Evolutionary conservation across 148 eudicot genomes (phyloP).

Genomic region (Vaccinium corymbosum): DNA sequence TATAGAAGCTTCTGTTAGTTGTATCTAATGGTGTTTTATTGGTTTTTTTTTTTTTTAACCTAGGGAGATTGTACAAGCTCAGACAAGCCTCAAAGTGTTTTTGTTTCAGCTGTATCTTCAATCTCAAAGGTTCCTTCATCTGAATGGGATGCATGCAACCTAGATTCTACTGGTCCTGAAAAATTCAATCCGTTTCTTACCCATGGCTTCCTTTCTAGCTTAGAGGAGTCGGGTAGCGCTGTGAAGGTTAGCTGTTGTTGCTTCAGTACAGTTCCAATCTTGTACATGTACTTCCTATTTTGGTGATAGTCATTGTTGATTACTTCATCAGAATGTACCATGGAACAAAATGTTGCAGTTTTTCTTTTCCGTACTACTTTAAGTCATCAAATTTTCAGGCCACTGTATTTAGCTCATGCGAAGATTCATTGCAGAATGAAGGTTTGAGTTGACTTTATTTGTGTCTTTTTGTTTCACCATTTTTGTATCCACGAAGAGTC

Average conservation of each 20-base stretch:
- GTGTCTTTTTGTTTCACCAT: not conserved
- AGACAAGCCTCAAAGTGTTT: constrained; percentile 38
- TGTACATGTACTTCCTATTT: not conserved
- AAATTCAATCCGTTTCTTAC: constrained; percentile 82
- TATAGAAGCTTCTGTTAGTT: constrained; percentile 12
- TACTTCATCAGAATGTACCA: not conserved
- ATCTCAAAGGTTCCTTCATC: constrained; percentile 58
- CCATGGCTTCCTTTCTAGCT: constrained; percentile 82
- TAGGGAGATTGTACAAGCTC: constrained; percentile 35
- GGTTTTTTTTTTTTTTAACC: constrained; percentile 9
- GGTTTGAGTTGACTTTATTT: not conserved
- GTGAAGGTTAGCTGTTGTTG: constrained; percentile 55
- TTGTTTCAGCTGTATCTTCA: constrained; percentile 74
- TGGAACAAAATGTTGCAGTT: constrained; percentile 1
- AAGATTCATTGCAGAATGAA: not conserved
- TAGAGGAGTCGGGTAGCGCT: constrained; percentile 75
- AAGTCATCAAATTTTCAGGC: not conserved
- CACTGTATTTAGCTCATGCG: not conserved
- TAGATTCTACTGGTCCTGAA: constrained; percentile 61
- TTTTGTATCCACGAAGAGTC: not conserved
- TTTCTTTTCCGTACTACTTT: not conserved
- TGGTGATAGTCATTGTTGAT: not conserved
- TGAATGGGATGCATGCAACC: constrained; percentile 88
- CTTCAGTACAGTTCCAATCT: constrained; percentile 8
- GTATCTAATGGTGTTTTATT: constrained; percentile 4